Evolutionary conservation across 2,329 filamentous ascomycete species (phyloP), one percentile per base, ranked within the genome.

Genomic region (Ascochyta lentis): DNA sequence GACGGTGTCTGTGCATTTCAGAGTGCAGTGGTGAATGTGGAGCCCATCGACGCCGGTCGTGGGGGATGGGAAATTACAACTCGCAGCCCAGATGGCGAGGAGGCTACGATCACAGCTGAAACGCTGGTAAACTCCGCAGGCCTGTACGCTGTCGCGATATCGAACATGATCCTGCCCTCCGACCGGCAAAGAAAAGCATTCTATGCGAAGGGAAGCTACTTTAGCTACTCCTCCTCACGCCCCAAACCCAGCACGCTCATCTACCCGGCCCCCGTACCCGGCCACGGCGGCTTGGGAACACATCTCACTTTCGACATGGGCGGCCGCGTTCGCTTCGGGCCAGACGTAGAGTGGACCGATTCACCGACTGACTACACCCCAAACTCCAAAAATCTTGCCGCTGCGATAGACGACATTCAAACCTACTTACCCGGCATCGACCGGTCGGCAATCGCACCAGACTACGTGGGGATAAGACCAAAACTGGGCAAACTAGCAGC

Each of bases 201-300:
- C 80, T 98, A 89, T 77, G 94, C 94, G 56, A 99, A 99, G 79
- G 95, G 95, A 0, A 94, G 91, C 58, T 99, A 99, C 79, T 98
- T 96, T 78, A 90, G 89, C 27, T 98, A 97, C 78, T 77, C 83
- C 0, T 80, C 86, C 1, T 85, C 87, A 0, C 70, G 71, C 1
- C 93, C 92, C 0, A 81, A 78, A 37, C 86, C 93, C 10, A 80
- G 77, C 2, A 91, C 89, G 0, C 85, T 99, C 22, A 82, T 99
- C 46, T 99, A 98, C 71, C 95, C 95, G 0, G 92, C 90, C 0
- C 92, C 94, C 0, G 81, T 90, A 8, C 89, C 92, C 0, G 93
- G 93, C 2, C 85, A 88, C 22, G 93, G 86, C 47, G 94, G 95
- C 0, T 80, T 99, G 0, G 95, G 95, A 43, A 98, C 95, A 0